Evolutionary conservation across 306 rosid genomes (phyloP), one percentile per base, ranked within the genome.

Genomic region (Lotus japonicus): DNA sequence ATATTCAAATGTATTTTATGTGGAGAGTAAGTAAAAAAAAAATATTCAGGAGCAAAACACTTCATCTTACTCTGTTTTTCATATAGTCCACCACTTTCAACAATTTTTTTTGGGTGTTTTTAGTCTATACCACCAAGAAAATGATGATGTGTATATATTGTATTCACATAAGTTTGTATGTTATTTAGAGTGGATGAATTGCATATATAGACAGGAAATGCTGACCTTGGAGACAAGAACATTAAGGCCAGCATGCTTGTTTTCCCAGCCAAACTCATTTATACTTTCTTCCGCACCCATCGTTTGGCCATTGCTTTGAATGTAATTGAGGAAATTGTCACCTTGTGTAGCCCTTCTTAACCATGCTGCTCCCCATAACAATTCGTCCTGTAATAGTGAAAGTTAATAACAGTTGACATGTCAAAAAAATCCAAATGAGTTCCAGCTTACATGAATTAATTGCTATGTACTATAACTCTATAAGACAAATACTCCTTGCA

Each of bases 351-450:
- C 97, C 77, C 92, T 86, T 70, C 97, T 86, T 35, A 91, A 82
- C 97, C 97, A 91, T 21, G 97, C 92, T 8, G 97, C 97, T 75
- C 92, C 92, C 97, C 97, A 91, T 6, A 91, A 73, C 75, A 91
- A 58, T 65, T 91, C 97, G 43, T 91, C 97, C 97, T 91, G 79
- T 43, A 60, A 50, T 48, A 26, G 50, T 54, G 33, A 11, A 50
- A 50, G 46, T 6, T 39, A 51, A 72, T 17, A 41, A 13, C 41
- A 70, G 38, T 36, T 38, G 35, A 48, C 50, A 41, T 16, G 13
- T 63, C 23, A 21, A 21, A 21, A 21, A 3, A n/a, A n/a, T n/a
- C n/a, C n/a, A n/a, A n/a, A n/a, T n/a, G n/a, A n/a, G n/a, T n/a
- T n/a, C n/a, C n/a, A n/a, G n/a, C n/a, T n/a, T n/a, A n/a, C n/a